Evolutionary conservation across 176 grass and related monocot species (phyloP), one percentile per base, ranked within the genome.

Genomic region (Oryza brachyantha): DNA sequence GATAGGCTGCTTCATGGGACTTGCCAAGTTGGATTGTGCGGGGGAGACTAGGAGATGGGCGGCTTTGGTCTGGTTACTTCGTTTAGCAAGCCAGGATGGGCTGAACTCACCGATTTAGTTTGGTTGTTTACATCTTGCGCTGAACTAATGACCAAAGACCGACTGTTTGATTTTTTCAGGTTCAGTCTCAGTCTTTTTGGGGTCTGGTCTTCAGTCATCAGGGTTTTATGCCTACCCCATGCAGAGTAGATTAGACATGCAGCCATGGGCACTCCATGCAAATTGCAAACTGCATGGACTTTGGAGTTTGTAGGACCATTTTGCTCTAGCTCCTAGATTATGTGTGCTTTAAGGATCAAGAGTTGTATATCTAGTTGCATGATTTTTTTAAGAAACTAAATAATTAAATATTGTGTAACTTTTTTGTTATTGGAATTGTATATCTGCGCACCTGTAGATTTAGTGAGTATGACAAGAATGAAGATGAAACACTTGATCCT

Each of bases 381-480:
- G 34, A 26, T 66, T 24, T 79, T 50, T 79, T 68, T 5, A 35
- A 68, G 32, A 79, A 54, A 76, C 38, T 63, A 13, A 36, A 64
- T 45, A 54, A 76, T 17, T 63, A 13, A 36, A 64, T 45, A 64
- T 16, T 1, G 12, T 63, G n/a, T 4, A n/a, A 21, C 16, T 52
- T 52, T 52, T 52, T 43, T 64, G 58, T 62, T 76, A 32, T 61
- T 39, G 21, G 37, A 57, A 57, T 13, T 1, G n/a, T 24, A 8
- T 24, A 57, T 55, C 17, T 57, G 52, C 8, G 37, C 58, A 63
- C 74, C 25, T 42, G 25, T 10, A 25, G 60, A 76, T 76, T 58
- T 76, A n/a, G 37, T 26, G 25, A 61, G 35, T 43, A 37, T 27
- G 13, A 0, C 4, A 37, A 67, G 29, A 64, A 46, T 77, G 39